Conservation (phyloP, 2,329 filamentous ascomycete species). For the Aspergillus sp. region DNA sequence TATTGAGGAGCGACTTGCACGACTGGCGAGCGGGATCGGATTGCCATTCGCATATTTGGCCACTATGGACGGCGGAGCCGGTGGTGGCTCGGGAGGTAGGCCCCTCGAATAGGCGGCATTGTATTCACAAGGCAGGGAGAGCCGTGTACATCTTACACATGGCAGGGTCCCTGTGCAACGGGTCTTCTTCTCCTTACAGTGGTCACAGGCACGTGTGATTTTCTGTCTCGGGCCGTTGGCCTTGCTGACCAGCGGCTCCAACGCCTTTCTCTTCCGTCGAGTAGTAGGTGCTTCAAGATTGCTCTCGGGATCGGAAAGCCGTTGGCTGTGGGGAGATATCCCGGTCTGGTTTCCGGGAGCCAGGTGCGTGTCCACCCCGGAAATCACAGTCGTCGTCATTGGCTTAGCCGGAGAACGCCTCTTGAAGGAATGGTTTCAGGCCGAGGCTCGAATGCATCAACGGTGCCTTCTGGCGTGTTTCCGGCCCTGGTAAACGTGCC, state of each 20-base stretch:
- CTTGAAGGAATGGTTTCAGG: not conserved
- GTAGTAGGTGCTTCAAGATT: not conserved
- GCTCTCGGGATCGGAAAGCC: not conserved
- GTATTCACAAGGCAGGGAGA: slow-evolving; percentile 33
- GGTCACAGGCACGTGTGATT: slow-evolving; percentile 39
- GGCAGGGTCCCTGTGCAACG: slow-evolving; percentile 37
- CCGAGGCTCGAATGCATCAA: not conserved
- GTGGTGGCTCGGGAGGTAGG: slow-evolving; percentile 32
- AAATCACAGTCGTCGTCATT: slow-evolving; percentile 6
- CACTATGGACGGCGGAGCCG: slow-evolving; percentile 16
- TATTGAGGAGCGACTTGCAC: slow-evolving; percentile 1
- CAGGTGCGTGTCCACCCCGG: slow-evolving; percentile 1
- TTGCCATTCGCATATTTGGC: slow-evolving; percentile 8
- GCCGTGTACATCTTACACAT: slow-evolving; percentile 31
- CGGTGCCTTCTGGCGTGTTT: not conserved
- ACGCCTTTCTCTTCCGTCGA: slow-evolving; percentile 30
- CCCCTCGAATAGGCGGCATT: slow-evolving; percentile 37
- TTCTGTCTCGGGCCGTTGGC: slow-evolving; percentile 28
- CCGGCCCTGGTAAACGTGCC: not conserved
- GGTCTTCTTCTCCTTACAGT: slow-evolving; percentile 39
- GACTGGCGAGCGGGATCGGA: slow-evolving; percentile 1
- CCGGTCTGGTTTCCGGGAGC: slow-evolving; percentile 6
- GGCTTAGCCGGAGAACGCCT: not conserved
- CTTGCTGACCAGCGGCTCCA: slow-evolving; percentile 18
- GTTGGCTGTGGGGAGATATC: slow-evolving; percentile 5